Base-by-base conservation (phyloP, 306 rosid species). In the Prunus davidiana region DNA sequence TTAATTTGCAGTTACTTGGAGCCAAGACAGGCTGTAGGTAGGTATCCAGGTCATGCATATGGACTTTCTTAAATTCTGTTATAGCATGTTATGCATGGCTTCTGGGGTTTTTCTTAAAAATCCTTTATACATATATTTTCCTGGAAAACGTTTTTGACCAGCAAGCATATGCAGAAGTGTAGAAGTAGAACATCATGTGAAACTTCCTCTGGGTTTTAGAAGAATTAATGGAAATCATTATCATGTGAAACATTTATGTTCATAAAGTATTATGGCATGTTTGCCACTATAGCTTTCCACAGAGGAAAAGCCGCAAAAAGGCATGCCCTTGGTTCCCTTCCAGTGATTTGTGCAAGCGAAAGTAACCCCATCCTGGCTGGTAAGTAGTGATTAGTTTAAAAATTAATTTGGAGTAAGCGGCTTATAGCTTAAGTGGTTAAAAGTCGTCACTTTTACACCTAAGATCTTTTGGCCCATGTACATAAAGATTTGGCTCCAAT, bases 1-100 rank as follows among this genome's bases (percentile, higher is more conserved):
- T 82, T 43, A 70, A 82, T 80, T 82, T 76, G 86, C 54, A 64
- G 84, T 83, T 62, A 63, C 52, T 49, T 74, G 72, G 83, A 81
- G 60, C 30, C 25, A 55, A 85, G 80, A 80, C 91, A 88, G 91
- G 82, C 87, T 83, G 91, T 82, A 58, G 45, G 71, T 49, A 75
- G 84, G 86, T 79, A 80, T 78, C 79, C 76, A 75, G 82, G 72
- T 73, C 81, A 84, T 63, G 50, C 73, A 72, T 63, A 61, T 47
- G 79, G 80, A 79, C 43, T 61, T 71, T 55, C 65, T 51, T 79
- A 64, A 77, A 82, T 80, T 79, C 86, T 82, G 45, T 16, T 24
- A 34, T 34, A 25, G n/a, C 77, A 58, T 19, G 89, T 71, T 77
- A 69, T 77, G 79, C 83, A 73, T 78, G 86, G 87, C 67, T 55